phyloP scores from a whole-genome alignment of 352 stramenopile genomes.

The Phytophthora syringae region DNA sequence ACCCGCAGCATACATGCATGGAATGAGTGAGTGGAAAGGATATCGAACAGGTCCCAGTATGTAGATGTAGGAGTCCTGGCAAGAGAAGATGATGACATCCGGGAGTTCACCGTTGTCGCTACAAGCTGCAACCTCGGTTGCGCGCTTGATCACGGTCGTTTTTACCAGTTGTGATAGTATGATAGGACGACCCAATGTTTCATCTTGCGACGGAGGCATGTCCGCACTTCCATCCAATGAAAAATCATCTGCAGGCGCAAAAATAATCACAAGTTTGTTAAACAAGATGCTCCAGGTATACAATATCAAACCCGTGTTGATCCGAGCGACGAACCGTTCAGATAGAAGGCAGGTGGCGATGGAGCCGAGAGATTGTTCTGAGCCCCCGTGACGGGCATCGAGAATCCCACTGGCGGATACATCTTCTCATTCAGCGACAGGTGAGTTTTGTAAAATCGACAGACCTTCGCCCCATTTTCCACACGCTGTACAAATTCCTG shows the following conservation, averaged over 20 bases:
- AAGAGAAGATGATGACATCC: conserved; percentile 91
- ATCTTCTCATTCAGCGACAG: conserved; percentile 81
- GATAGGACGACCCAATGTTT: conserved; percentile 41
- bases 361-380: conserved; percentile 27
- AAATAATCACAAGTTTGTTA: conserved; percentile 12
- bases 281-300: background rate
- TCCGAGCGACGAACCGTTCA: conserved; percentile 38
- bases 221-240: conserved; percentile 41
- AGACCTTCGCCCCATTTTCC: conserved; percentile 71
- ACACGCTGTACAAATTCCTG: conserved; percentile 31
- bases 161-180: conserved; percentile 73
- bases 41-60: conserved; percentile 94
- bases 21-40: conserved; percentile 45
- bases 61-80: conserved; percentile 95
- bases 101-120: conserved; percentile 44
- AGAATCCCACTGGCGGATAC: conserved; percentile 81
- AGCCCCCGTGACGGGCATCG: conserved; percentile 34
- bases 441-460: conserved; percentile 78
- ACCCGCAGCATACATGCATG: conserved; percentile 9
- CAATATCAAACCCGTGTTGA: background rate
- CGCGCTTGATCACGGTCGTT: conserved; percentile 82
- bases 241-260: conserved; percentile 45
- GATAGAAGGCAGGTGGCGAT: conserved; percentile 36
- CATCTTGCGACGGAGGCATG: conserved; percentile 12
- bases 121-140: conserved; percentile 59